phyloP scores from a whole-genome alignment of 1,139 yeast genomes.

The Yamadazyma atlantica region DNA sequence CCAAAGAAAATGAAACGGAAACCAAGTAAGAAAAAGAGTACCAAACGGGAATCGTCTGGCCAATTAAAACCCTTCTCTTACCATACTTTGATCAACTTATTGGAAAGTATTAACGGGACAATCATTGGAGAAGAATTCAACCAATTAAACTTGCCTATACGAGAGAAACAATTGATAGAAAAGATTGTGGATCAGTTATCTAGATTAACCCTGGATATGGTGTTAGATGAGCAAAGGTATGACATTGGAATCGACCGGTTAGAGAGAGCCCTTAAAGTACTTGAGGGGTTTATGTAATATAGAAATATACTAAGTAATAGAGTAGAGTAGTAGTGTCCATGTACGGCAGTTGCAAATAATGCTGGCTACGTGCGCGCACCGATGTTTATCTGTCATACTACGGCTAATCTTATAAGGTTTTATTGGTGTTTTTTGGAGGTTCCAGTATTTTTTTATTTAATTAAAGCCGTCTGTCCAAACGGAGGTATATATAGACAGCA shows the following conservation, averaged over 20 bases:
- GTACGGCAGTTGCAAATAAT: too few relatives aligned
- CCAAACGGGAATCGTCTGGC: slow-evolving; percentile 11
- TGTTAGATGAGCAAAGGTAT: slow-evolving; percentile 74
- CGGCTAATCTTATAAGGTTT: too few relatives aligned
- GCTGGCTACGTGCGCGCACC: too few relatives aligned
- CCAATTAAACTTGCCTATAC: slow-evolving; percentile 67
- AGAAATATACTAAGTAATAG: not conserved
- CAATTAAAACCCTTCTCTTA: slow-evolving; percentile 54
- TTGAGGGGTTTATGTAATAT: slow-evolving; percentile 66
- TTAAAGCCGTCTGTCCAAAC: too few relatives aligned
- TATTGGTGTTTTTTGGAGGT: too few relatives aligned
- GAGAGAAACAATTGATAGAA: slow-evolving; percentile 78
- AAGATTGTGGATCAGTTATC: slow-evolving; percentile 83
- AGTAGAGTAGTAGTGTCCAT: too few relatives aligned
- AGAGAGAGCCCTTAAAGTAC: slow-evolving; percentile 75
- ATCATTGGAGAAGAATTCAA: slow-evolving; percentile 71
- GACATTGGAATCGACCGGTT: slow-evolving; percentile 79
- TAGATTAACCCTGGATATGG: slow-evolving; percentile 85
- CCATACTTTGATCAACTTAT: slow-evolving; percentile 54
- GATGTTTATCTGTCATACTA: too few relatives aligned
- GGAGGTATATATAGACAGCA: too few relatives aligned
- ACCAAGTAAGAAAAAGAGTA: slow-evolving; percentile 12
- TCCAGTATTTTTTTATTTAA: too few relatives aligned
- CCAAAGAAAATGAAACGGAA: slow-evolving; percentile 19
- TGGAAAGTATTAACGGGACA: slow-evolving; percentile 65